Evolutionary conservation across 257 asterid genomes (phyloP).

Genomic region (Fraxinus excelsior): DNA sequence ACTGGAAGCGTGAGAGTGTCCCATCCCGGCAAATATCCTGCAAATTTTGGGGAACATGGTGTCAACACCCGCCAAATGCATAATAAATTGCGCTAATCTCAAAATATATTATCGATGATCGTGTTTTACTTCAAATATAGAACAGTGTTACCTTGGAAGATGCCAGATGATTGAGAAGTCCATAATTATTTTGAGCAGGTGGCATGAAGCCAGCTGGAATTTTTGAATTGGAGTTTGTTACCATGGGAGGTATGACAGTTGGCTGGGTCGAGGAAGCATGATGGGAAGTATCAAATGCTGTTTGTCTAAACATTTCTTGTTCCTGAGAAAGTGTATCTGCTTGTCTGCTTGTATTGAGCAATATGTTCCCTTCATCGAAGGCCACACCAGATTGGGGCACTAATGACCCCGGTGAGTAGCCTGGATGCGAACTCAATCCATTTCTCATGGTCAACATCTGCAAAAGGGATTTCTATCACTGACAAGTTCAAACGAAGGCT

Average conservation of each 20-base stretch:
- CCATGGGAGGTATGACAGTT: slow-evolving; percentile 35
- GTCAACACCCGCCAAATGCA: background rate
- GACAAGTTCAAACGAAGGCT: background rate
- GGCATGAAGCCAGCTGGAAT: slow-evolving; percentile 45
- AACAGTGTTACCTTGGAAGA: slow-evolving; percentile 55
- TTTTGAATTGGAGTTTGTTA: slow-evolving; percentile 37
- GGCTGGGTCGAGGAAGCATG: slow-evolving; percentile 52
- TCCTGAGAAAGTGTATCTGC: slow-evolving; percentile 40
- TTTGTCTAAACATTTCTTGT: slow-evolving; percentile 49
- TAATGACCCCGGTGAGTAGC: slow-evolving; percentile 61
- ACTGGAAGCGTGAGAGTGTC: slow-evolving; percentile 63
- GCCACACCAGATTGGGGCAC: slow-evolving; percentile 48
- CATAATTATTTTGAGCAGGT: slow-evolving; percentile 57
- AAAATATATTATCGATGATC: background rate
- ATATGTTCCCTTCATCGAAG: slow-evolving; percentile 50
- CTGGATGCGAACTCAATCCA: slow-evolving; percentile 74
- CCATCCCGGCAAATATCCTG: slow-evolving; percentile 82
- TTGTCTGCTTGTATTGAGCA: slow-evolving; percentile 50
- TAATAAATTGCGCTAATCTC: background rate
- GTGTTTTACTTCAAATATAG: background rate
- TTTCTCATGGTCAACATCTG: slow-evolving; percentile 95
- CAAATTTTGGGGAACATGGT: slow-evolving; percentile 8
- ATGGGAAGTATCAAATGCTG: slow-evolving; percentile 36
- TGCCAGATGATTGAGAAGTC: slow-evolving; percentile 59
- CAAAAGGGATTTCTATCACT: slow-evolving; percentile 12